Conservation (phyloP, 1,139 yeast species). For the Diutina neorugosa region DNA sequence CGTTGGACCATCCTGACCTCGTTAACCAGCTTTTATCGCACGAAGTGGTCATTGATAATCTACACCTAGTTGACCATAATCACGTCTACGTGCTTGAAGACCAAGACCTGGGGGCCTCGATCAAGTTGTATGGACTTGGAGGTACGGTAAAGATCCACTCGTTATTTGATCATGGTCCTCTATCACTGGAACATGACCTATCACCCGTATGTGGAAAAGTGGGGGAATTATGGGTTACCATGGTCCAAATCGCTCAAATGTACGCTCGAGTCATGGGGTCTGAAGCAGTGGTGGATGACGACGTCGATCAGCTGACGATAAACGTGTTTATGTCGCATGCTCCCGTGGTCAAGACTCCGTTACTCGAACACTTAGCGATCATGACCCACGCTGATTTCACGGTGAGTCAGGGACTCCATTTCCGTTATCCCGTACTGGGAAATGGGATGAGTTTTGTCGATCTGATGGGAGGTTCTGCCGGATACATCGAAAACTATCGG, state of each 20-base stretch:
- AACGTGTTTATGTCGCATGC: conserved; percentile 58
- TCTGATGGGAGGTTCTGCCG: conserved; percentile 22
- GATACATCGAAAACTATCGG: conserved; percentile 48
- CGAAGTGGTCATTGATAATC: conserved; percentile 39
- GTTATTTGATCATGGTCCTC: conserved; percentile 53
- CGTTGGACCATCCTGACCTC: conserved; percentile 61
- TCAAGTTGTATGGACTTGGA: conserved; percentile 59
- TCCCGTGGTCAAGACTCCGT: conserved; percentile 52
- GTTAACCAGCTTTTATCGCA: conserved; percentile 47
- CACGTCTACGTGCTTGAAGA: conserved; percentile 25
- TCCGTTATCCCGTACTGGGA: conserved; percentile 59
- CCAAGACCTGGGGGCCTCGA: conserved; percentile 25
- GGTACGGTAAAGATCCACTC: conserved; percentile 60
- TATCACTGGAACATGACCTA: conserved; percentile 10
- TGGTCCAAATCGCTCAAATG: conserved; percentile 56
- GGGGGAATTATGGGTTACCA: conserved; percentile 68
- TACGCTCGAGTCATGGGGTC: conserved; percentile 10
- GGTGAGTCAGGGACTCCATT: conserved; percentile 59
- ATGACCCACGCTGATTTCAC: conserved; percentile 63
- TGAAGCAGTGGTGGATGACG: neutral
- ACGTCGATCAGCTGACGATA: conserved; percentile 17
- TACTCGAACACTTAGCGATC: conserved; percentile 57
- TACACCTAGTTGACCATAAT: conserved; percentile 50
- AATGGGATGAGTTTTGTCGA: conserved; percentile 57
- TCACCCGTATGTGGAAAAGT: conserved; percentile 37